Percentiles rank a stretch among this genome's conserved stretches.
phyloP scores from a whole-genome alignment of 2,329 filamentous ascomycete genomes.

The Davidsoniella australis region DNA sequence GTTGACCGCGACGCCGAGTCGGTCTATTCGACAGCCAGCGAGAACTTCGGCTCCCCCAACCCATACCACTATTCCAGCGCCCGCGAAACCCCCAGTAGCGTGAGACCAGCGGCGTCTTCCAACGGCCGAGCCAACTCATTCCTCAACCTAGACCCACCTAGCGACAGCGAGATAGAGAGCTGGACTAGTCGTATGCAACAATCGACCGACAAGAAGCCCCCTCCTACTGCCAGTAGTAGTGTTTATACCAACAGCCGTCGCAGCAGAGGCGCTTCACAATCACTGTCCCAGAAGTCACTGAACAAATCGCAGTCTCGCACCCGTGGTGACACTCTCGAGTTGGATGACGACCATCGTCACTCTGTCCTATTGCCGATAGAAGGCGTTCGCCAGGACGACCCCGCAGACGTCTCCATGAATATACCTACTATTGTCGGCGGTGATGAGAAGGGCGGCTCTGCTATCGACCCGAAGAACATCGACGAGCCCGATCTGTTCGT shows the following conservation, averaged over 20 bases:
- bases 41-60: not conserved
- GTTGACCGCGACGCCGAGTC: constrained; percentile 32
- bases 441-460: constrained; percentile 18
- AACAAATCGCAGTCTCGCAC: not conserved
- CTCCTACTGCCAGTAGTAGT: not conserved
- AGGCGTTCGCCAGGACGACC: constrained; percentile 19
- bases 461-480: constrained; percentile 26
- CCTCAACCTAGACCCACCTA: constrained; percentile 30
- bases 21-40: constrained; percentile 14
- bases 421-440: constrained; percentile 27
- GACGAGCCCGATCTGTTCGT: constrained; percentile 39
- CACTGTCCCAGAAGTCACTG: not conserved
- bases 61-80: constrained; percentile 10
- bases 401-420: not conserved
- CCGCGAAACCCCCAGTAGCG: constrained; percentile 22
- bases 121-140: constrained; percentile 30
- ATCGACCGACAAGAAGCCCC: not conserved
- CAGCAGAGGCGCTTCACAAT: constrained; percentile 1
- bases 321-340: constrained; percentile 13
- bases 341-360: constrained; percentile 20
- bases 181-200: not conserved
- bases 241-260: not conserved
- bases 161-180: constrained; percentile 28
- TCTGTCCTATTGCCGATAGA: constrained; percentile 28
- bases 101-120: constrained; percentile 18